Percentiles rank a stretch among this genome's conserved stretches.
Conservation (phyloP, 139 green algal species). For the Chlamydomonas applanata region DNA sequence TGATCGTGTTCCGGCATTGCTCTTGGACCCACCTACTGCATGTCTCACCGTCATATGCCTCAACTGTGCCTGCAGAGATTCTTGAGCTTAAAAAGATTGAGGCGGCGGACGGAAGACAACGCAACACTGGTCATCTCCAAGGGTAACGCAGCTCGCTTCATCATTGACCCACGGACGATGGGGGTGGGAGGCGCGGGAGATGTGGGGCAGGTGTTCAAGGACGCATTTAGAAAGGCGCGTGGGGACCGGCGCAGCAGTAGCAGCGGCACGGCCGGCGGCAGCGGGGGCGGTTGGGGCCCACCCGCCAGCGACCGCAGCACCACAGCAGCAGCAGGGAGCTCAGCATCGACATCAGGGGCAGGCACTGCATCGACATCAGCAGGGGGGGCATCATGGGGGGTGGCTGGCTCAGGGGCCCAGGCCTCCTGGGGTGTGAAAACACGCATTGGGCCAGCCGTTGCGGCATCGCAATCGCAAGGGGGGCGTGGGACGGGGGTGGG, state of each 20-base stretch:
- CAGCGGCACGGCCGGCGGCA: neutral
- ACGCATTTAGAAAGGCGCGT: too few species aligned
- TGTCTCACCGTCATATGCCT: neutral
- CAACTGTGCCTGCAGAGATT: slow-evolving; percentile 2
- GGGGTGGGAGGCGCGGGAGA: too few species aligned
- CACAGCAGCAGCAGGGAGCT: neutral
- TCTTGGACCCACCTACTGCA: too few species aligned
- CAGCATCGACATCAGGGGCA: too few species aligned
- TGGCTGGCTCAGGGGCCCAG: neutral
- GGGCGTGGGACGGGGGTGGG: too few species aligned
- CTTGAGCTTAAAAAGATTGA: neutral
- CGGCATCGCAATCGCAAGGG: too few species aligned
- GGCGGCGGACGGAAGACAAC: neutral
- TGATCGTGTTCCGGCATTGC: too few species aligned
- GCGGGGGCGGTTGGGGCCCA: slow-evolving; percentile 10
- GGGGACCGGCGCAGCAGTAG: neutral
- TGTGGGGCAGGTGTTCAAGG: too few species aligned
- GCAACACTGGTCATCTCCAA: neutral
- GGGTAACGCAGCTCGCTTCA: slow-evolving; percentile 1
- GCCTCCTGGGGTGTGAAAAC: too few species aligned
- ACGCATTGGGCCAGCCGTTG: too few species aligned
- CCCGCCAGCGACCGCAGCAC: slow-evolving; percentile 2
- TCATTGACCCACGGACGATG: neutral
- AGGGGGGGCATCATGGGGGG: neutral
- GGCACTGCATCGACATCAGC: too few species aligned